Evolutionary conservation across 2,329 filamentous ascomycete species (phyloP).

Genomic region (Incumbomyces lentus): DNA sequence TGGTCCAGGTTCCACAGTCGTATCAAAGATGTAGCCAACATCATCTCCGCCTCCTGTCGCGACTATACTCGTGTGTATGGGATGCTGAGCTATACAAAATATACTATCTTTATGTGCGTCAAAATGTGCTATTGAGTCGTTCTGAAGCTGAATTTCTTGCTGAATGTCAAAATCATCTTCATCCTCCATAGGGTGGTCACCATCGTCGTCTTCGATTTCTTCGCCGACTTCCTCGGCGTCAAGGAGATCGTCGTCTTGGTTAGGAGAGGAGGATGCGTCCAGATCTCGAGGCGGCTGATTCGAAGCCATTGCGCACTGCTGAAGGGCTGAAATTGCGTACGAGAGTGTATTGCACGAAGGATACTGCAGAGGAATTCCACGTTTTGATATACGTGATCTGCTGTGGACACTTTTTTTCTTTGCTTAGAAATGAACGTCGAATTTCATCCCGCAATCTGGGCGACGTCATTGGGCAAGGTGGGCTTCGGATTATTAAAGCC

Average conservation of each 20-base stretch:
- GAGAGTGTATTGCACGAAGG: neutral
- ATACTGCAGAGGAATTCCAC: no score
- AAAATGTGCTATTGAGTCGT: slow-evolving; percentile 89
- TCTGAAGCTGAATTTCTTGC: slow-evolving; percentile 69
- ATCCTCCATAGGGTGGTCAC: slow-evolving; percentile 67
- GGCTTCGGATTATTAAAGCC: no score
- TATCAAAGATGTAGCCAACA: slow-evolving; percentile 76
- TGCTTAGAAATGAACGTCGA: slow-evolving; percentile 7
- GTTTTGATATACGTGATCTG: neutral
- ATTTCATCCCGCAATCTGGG: neutral
- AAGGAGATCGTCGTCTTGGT: slow-evolving; percentile 55
- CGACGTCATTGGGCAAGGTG: slow-evolving; percentile 1
- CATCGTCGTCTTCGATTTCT: slow-evolving; percentile 57
- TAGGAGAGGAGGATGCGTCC: slow-evolving; percentile 20
- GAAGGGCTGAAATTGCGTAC: neutral
- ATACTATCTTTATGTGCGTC: slow-evolving; percentile 83
- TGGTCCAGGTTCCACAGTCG: slow-evolving; percentile 48
- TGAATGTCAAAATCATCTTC: slow-evolving; percentile 46
- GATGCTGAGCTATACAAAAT: slow-evolving; percentile 91
- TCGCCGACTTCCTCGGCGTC: slow-evolving; percentile 68
- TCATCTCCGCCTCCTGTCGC: slow-evolving; percentile 83
- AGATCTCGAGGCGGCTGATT: slow-evolving; percentile 14
- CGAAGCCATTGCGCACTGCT: slow-evolving; percentile 9
- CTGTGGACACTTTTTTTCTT: neutral
- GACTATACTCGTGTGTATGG: slow-evolving; percentile 63